A percentile compares a stretch with the other conserved stretches of the same genome.
phyloP scores from a whole-genome alignment of 2,329 filamentous ascomycete genomes.

The Diplodia sapinea region DNA sequence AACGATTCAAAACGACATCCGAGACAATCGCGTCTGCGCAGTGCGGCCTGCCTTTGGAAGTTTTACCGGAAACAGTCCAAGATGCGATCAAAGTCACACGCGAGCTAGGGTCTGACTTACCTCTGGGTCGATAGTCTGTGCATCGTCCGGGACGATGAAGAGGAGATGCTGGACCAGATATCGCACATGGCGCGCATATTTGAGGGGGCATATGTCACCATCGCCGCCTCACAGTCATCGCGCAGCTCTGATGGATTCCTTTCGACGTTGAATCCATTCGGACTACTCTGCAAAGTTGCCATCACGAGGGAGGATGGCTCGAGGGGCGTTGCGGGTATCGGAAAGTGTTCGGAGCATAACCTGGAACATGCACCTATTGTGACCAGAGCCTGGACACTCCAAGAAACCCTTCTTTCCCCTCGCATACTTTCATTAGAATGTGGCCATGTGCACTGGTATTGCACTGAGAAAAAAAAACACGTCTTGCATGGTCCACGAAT shows the following conservation, averaged over 20 bases:
- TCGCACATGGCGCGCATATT: slow-evolving; percentile 3
- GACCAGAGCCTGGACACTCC: slow-evolving; percentile 22
- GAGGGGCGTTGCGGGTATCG: background rate
- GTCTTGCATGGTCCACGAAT: background rate
- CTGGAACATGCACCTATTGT: background rate
- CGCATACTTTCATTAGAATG: slow-evolving; percentile 11
- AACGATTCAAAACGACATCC: background rate
- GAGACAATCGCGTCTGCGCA: background rate
- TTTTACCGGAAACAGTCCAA: background rate
- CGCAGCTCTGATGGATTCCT: slow-evolving; percentile 1
- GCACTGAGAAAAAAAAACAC: background rate
- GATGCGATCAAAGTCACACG: background rate
- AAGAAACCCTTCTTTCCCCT: slow-evolving; percentile 9
- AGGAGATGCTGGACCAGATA: slow-evolving; percentile 1
- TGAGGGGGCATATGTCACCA: background rate
- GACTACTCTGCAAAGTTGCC: background rate
- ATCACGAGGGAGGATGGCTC: background rate
- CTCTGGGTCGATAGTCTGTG: slow-evolving; percentile 22
- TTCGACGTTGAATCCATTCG: background rate
- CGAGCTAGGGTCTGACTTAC: background rate
- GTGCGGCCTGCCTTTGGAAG: background rate
- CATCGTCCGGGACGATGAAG: slow-evolving; percentile 7
- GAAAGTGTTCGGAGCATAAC: background rate
- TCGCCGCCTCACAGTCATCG: background rate
- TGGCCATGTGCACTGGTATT: slow-evolving; percentile 2